phyloP scores from a whole-genome alignment of 164 flowering plant genomes.

The Tetracentron sinense region DNA sequence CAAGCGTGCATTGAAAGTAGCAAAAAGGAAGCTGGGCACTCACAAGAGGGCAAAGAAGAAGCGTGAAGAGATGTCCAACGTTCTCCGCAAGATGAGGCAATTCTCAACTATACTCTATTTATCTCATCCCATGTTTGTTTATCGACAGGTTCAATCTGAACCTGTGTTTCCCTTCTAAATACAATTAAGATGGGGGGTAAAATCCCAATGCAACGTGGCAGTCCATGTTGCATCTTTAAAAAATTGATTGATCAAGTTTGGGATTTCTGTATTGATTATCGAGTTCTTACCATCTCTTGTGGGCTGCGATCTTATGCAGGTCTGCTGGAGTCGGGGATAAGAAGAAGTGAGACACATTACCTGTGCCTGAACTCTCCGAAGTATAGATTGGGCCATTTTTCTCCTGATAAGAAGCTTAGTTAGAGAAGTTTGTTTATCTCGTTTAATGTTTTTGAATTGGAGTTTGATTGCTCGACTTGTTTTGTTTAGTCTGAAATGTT shows the following conservation, averaged over 20 bases:
- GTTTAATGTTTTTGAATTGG: not conserved
- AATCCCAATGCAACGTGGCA: not conserved
- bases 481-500: not conserved
- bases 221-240: not conserved
- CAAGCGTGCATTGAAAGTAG: slow-evolving; percentile 51
- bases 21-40: slow-evolving; percentile 47
- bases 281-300: not conserved
- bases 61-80: slow-evolving; percentile 59
- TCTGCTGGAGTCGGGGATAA: slow-evolving; percentile 34
- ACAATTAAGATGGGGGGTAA: not conserved
- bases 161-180: too few species aligned
- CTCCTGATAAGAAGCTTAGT: not conserved
- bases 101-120: not conserved
- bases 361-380: not conserved
- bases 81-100: slow-evolving; percentile 58
- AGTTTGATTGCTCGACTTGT: not conserved
- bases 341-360: slow-evolving; percentile 26
- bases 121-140: not conserved
- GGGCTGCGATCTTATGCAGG: slow-evolving; percentile 14
- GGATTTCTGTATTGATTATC: not conserved
- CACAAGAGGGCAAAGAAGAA: slow-evolving; percentile 64
- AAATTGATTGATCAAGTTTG: not conserved
- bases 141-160: too few species aligned
- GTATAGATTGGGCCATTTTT: not conserved
- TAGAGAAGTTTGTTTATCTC: not conserved